Base-by-base conservation (phyloP, 331 rosid species). In the Prunus yedoensis region DNA sequence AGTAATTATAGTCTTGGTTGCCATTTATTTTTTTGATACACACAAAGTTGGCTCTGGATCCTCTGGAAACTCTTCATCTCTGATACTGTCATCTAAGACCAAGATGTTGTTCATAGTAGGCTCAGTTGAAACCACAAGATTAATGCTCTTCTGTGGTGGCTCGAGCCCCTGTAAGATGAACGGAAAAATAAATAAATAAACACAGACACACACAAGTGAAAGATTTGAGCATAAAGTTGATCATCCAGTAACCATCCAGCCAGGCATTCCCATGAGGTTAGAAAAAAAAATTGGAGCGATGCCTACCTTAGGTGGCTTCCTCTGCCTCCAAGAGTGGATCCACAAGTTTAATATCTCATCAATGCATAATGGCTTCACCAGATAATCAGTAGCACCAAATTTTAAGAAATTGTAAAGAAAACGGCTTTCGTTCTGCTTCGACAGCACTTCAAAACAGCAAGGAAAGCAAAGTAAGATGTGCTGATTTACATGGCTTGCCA, bases 311-410 rank as follows among this genome's bases (percentile, higher is more conserved):
- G 74, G 74, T 13, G 17, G 41, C 35, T 45, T 51, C 58, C 30
- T 46, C 62, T 38, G 57, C 61, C 52, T 68, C 52, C 62, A 27
- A n/a, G 46, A 20, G 76, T 77, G 74, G 71, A 49, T 77, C 81
- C 81, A 77, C 61, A 69, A 38, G 60, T 60, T 58, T 8, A 71
- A 45, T 60, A 70, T 63, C 70, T 50, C 54, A 41, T 59, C 62
- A 7, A 27, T 77, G 71, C 81, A 69, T 7, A 69, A 25, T 9
- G 81, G 76, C 75, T 70, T 77, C 5, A 77, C 75, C 76, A 77
- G 61, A 41, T 59, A 77, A 53, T 69, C 76, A 21, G 81, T 41
- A 2, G 70, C 81, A 0, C 81, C 81, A 41, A 69, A 64, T 32
- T 71, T 47, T 21, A 77, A 50, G 75, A 28, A 77, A 63, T 60